Conservation (phyloP, 768 basidiomycete species). For the Boletales sp. region DNA sequence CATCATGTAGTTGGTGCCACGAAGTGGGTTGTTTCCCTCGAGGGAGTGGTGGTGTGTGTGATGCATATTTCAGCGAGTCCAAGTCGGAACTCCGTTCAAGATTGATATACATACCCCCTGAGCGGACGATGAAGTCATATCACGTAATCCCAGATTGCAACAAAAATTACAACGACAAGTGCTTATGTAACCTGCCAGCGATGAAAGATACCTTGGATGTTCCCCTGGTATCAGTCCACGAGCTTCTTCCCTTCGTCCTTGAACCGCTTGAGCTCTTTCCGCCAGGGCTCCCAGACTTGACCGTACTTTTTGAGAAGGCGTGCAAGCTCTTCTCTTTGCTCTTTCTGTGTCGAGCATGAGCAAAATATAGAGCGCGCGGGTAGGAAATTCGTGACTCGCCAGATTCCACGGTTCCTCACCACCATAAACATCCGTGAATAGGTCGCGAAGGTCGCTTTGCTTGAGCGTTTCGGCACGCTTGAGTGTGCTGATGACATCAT, state of each 20-base stretch:
- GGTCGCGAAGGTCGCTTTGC: conserved; percentile 66
- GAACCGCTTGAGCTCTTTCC: conserved; percentile 71
- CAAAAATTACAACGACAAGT: no score
- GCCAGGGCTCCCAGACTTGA: conserved; percentile 83
- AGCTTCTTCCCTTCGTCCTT: conserved; percentile 68
- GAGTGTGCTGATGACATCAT: conserved; percentile 75
- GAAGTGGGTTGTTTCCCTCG: conserved; percentile 15
- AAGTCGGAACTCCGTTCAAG: no score
- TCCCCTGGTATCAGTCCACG: conserved; percentile 19
- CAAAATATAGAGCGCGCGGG: not conserved
- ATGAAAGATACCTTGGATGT: not conserved
- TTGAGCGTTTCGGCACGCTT: conserved; percentile 69
- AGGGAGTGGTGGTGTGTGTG: conserved; percentile 20
- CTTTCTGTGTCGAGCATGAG: conserved; percentile 47
- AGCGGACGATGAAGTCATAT: conserved; percentile 14
- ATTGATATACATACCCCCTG: no score
- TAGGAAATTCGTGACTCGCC: conserved; percentile 43
- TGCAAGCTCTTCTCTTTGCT: conserved; percentile 79
- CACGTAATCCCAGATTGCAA: not conserved
- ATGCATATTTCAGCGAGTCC: conserved; percentile 2
- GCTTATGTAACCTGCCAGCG: not conserved
- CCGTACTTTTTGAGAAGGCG: conserved; percentile 82
- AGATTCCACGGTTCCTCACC: conserved; percentile 83
- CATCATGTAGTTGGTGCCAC: not conserved
- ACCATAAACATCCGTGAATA: conserved; percentile 87